Base-by-base conservation (phyloP, 768 basidiomycete genomes). In the Tylopilus sp. region DNA sequence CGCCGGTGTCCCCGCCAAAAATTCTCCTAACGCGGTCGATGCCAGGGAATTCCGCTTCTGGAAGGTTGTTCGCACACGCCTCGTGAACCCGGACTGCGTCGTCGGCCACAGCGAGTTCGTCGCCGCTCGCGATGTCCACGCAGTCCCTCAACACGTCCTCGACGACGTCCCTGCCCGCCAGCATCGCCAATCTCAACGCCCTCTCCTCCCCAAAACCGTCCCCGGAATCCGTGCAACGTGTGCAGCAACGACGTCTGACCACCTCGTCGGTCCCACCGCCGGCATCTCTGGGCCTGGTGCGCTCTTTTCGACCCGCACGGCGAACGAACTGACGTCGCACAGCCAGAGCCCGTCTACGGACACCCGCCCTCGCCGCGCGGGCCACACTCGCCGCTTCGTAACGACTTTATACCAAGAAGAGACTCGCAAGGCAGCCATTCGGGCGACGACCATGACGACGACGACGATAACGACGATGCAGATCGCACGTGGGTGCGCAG, bases 361-460 rank as follows among this genome's bases (percentile, higher is more conserved):
- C 69, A 72, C 17, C 70, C 68, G 43, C 58, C 55, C 31, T 57
- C 66, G 21, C 69, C 68, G 19, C 65, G 64, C 53, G 74, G 87
- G 31, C 83, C 87, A 8, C 83, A 82, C 14, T 90, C 89, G 13
- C 89, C 89, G 13, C 79, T 91, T 9, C 78, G 89, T 13, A 85
- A 88, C 58, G 78, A 77, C 28, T 79, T 79, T 58, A 69, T 80
- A 13, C 75, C 80, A 58, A 48, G 63, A 60, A 56, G 65, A 57
- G 77, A 82, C 56, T 81, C 83, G 8, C 79, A 80, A 43, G 76
- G 74, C n/a, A 73, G 79, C 43, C 76, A 73, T 4, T 71, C 70
- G 37, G 71, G 68, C 37, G 76, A 78, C 34, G 78, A 76, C 40
- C 3, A 45, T 37, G 66, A 61, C 16, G 74, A 74, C 21, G 73